Conservation (phyloP, 1,284 basidiomycete species). For the Golubevia pallescens region DNA sequence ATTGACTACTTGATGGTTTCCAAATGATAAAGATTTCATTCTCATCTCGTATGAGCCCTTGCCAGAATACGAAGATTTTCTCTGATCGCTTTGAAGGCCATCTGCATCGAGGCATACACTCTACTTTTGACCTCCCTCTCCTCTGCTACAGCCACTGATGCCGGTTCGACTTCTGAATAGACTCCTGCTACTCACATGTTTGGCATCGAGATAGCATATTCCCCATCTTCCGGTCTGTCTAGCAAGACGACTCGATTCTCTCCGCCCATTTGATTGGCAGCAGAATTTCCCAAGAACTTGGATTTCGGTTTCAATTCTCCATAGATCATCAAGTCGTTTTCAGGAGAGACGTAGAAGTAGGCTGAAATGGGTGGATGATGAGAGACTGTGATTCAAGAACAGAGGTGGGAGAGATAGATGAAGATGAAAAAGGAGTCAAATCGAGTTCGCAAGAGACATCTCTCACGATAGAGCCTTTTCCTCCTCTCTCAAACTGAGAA, state of each 20-base stretch:
- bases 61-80: too few species aligned
- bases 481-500: too few species aligned
- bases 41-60: too few species aligned
- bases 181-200: slow-evolving; percentile 52
- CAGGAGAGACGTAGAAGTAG: slow-evolving; percentile 95
- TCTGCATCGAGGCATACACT: too few species aligned
- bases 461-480: too few species aligned
- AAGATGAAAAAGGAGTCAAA: background rate
- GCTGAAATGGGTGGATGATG: slow-evolving; percentile 95
- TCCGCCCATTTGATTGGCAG: slow-evolving; percentile 78
- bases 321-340: slow-evolving; percentile 77
- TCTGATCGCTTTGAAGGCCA: too few species aligned
- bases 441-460: background rate
- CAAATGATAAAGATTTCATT: too few species aligned
- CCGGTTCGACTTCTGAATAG: too few species aligned
- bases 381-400: slow-evolving; percentile 75
- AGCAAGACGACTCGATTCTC: slow-evolving; percentile 71
- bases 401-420: slow-evolving; percentile 5
- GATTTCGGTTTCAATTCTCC: slow-evolving; percentile 95
- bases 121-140: too few species aligned
- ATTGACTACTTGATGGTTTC: too few species aligned
- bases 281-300: slow-evolving; percentile 87
- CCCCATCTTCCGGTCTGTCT: slow-evolving; percentile 50
- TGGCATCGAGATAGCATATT: slow-evolving; percentile 60
- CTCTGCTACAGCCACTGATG: too few species aligned